phyloP scores from a whole-genome alignment of 2,329 filamentous ascomycete genomes.

The Xylaria multiplex region DNA sequence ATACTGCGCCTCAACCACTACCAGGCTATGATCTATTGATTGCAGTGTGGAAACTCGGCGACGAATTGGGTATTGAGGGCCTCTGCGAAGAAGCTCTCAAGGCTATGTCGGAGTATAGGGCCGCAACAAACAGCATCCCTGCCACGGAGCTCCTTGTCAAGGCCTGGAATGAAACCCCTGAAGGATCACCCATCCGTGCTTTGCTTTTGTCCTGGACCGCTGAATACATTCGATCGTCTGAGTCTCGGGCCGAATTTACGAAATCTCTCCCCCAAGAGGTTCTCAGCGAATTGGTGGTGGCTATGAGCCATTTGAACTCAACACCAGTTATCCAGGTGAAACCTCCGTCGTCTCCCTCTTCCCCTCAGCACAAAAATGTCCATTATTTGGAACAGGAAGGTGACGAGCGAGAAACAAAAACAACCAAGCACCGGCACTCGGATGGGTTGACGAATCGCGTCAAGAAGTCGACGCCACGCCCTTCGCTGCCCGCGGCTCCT shows the following conservation, averaged over 20 bases:
- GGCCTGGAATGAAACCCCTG: slow-evolving; percentile 70
- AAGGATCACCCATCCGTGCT: slow-evolving; percentile 67
- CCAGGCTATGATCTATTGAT: slow-evolving; percentile 66
- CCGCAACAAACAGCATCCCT: slow-evolving; percentile 64
- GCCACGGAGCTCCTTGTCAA: slow-evolving; percentile 67
- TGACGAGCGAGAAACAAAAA: slow-evolving; percentile 53
- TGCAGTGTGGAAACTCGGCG: slow-evolving; percentile 65
- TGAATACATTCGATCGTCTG: slow-evolving; percentile 69
- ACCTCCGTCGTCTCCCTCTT: slow-evolving; percentile 37
- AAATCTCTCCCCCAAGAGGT: slow-evolving; percentile 70
- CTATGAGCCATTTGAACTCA: slow-evolving; percentile 66
- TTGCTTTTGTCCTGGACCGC: slow-evolving; percentile 70
- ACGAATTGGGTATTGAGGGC: slow-evolving; percentile 62
- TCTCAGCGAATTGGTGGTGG: slow-evolving; percentile 69
- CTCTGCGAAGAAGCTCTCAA: slow-evolving; percentile 67
- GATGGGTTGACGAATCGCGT: slow-evolving; percentile 46
- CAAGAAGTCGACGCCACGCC: slow-evolving; percentile 46
- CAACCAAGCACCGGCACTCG: slow-evolving; percentile 54
- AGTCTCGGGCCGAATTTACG: slow-evolving; percentile 66
- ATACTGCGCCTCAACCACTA: slow-evolving; percentile 54
- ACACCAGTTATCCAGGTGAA: slow-evolving; percentile 50
- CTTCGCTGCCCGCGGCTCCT: slow-evolving; percentile 45
- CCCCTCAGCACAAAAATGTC: slow-evolving; percentile 56
- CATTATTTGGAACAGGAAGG: slow-evolving; percentile 59
- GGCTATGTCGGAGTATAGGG: slow-evolving; percentile 66